These are phyloP conservation scores for Emericellopsis cladophorae DNA, from an alignment of 2,329 filamentous ascomycete genomes.

Conservation along the genomic window DNA sequence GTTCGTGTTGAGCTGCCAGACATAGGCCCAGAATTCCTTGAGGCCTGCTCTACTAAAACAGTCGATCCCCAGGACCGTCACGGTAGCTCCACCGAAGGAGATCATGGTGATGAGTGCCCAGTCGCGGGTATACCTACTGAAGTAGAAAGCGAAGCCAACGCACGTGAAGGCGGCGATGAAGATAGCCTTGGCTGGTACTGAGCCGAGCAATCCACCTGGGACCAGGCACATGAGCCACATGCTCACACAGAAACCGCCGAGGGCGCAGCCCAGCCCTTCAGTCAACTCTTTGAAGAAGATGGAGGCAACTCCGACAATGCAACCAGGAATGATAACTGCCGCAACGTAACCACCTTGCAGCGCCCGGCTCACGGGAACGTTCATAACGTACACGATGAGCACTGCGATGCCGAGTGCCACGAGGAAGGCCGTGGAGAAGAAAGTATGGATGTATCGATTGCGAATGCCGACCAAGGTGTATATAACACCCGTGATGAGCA, in stretches of 20 bases:
- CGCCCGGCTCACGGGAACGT: conserved; percentile 57
- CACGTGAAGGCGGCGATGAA: conserved; percentile 66
- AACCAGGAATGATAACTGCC: conserved; percentile 59
- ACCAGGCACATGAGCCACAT: conserved; percentile 85
- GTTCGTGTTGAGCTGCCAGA: conserved; percentile 72
- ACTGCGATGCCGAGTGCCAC: conserved; percentile 63
- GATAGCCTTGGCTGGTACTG: conserved; percentile 49
- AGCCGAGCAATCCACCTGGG: conserved; percentile 59
- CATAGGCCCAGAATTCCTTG: conserved; percentile 92
- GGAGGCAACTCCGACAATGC: conserved; percentile 60
- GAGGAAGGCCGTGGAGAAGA: conserved; percentile 66
- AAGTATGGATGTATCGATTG: conserved; percentile 66
- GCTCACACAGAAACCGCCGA: conserved; percentile 72
- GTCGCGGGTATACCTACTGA: conserved; percentile 63
- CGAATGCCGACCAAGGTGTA: conserved; percentile 74
- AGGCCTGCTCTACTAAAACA: conserved; percentile 81
- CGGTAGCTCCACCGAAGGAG: conserved; percentile 71
- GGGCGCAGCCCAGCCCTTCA: conserved; percentile 67
- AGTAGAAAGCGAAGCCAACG: conserved; percentile 60
- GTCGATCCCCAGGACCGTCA: conserved; percentile 72
- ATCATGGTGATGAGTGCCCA: conserved; percentile 68
- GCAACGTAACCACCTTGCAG: conserved; percentile 82
- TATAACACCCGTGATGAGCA: conserved; percentile 58
- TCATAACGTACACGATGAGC: conserved; percentile 82
- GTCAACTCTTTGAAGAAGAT: conserved; percentile 76